phyloP scores from a whole-genome alignment of 2,329 filamentous ascomycete genomes.

The Colletotrichum plurivorum region DNA sequence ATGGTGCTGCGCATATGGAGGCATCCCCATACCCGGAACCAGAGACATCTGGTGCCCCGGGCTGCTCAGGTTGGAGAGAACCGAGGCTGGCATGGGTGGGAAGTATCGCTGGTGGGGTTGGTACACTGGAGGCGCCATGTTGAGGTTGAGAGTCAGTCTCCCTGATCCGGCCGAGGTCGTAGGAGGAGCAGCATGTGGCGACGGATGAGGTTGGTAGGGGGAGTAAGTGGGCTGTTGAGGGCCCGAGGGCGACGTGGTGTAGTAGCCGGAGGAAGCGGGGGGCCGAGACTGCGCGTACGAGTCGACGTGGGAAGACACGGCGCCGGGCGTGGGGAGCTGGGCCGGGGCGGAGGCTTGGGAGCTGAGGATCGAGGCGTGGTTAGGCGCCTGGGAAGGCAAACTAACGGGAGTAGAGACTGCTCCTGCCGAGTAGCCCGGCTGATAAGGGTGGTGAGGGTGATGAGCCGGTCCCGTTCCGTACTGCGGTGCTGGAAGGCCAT shows the following conservation, averaged over 20 bases:
- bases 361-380: constrained; percentile 60
- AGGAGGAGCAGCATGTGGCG: constrained; percentile 62
- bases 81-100: constrained; percentile 67
- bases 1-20: constrained; percentile 66
- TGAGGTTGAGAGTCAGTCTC: constrained; percentile 51
- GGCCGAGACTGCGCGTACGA: constrained; percentile 64
- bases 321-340: constrained; percentile 65
- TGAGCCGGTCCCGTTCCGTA: constrained; percentile 62
- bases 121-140: constrained; percentile 64
- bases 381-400: constrained; percentile 48
- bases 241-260: constrained; percentile 65
- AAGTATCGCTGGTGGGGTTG: constrained; percentile 52
- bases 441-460: constrained; percentile 74
- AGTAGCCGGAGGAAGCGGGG: constrained; percentile 73
- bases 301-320: constrained; percentile 69
- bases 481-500: constrained; percentile 76
- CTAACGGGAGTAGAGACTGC: constrained; percentile 56
- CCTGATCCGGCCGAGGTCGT: constrained; percentile 53
- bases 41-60: constrained; percentile 81
- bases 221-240: constrained; percentile 62
- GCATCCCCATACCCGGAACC: constrained; percentile 71
- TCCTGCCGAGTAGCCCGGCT: constrained; percentile 69
- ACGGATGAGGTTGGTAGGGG: constrained; percentile 57
- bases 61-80: constrained; percentile 84
- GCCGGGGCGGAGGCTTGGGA: constrained; percentile 58